Evolutionary conservation across 192 early-diverging fungal species (phyloP), one percentile per base, ranked within the genome.

Genomic region (Chytriomyces confervae): DNA sequence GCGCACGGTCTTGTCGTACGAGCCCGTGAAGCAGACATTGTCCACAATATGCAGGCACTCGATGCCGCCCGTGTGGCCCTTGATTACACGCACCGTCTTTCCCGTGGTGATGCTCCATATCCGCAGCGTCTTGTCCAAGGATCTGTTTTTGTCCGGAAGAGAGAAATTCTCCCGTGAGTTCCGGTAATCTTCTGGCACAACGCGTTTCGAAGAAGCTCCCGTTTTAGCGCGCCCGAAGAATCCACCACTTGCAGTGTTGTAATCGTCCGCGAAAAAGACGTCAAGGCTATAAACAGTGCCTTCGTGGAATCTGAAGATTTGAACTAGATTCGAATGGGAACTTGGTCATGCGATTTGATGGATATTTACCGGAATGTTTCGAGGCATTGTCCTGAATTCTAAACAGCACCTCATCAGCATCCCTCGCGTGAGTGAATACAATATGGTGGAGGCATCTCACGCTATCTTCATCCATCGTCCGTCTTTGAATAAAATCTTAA

Each of bases 1-100:
- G 4, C 85, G 85, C 47, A 87, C 78, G 7, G 85, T 85, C 63
- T 88, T 86, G 76, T 88, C 87, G 63, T 88, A 88, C 2, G 87
- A 88, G 6, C 87, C 87, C 0, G 87, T 84, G 76, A 88, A 86
- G 48, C 78, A 80, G 13, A 80, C 50, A 8, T 61, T 57, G 16
- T 80, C 72, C n/a, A 62, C 71, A 16, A 80, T 80, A 36, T 79
- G 50, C 47, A 88, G 66, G 74, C 85, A 87, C 62, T 88, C 87
- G 16, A 88, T 78, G 1, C 87, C 87, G 24, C 81, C 86, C 57
- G 70, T 61, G 69, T 88, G 86, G 6, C 84, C 86, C 53, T 66
- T 69, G 11, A 88, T 61, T 29, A 81, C 68, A 20, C 78, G 79
- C 46, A 81, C 47, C 2, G 81, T 81, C 60, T 83, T 78, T 43